Conservation (phyloP, 352 stramenopile species). For the Phytophthora hibernalis region DNA sequence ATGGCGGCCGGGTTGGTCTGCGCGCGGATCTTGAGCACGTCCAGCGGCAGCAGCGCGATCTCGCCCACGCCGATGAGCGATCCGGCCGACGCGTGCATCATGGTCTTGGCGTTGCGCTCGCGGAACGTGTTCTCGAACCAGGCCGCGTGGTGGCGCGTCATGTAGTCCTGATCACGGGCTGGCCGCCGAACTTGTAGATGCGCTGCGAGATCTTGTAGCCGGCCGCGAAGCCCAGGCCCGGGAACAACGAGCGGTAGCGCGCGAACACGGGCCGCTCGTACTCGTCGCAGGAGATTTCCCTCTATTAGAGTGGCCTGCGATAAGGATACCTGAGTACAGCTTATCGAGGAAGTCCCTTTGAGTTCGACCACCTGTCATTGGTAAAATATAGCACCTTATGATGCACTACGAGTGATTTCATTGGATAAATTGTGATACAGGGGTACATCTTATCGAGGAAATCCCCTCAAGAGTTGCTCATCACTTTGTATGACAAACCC, state of each 20-base stretch:
- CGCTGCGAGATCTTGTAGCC: constrained; percentile 97
- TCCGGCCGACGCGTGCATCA: constrained; percentile 93
- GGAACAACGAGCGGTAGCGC: constrained; percentile 91
- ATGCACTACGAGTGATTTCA: no score
- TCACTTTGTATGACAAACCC: no score
- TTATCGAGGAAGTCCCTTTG: no score
- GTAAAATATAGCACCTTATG: no score
- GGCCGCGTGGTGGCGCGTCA: constrained; percentile 89
- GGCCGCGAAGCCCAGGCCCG: constrained; percentile 93
- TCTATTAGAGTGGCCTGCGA: no score
- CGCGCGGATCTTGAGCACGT: constrained; percentile 97
- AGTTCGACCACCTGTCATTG: no score
- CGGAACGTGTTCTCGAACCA: constrained; percentile 92
- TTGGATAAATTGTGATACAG: no score
- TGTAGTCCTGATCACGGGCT: constrained; percentile 94
- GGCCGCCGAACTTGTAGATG: constrained; percentile 97
- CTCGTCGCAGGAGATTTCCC: constrained; percentile 92
- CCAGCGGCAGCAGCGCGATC: constrained; percentile 94
- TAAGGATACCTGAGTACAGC: no score
- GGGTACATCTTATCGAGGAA: no score
- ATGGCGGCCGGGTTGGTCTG: constrained; percentile 95
- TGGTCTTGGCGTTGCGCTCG: constrained; percentile 93
- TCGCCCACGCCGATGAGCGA: constrained; percentile 95
- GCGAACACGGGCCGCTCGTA: constrained; percentile 77
- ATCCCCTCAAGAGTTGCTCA: no score